Percentiles rank a stretch among this genome's conserved stretches.
These are phyloP conservation scores for Penicillium robsamsonii DNA, from an alignment of 495 filamentous ascomycete species.

Conservation along the genomic window DNA sequence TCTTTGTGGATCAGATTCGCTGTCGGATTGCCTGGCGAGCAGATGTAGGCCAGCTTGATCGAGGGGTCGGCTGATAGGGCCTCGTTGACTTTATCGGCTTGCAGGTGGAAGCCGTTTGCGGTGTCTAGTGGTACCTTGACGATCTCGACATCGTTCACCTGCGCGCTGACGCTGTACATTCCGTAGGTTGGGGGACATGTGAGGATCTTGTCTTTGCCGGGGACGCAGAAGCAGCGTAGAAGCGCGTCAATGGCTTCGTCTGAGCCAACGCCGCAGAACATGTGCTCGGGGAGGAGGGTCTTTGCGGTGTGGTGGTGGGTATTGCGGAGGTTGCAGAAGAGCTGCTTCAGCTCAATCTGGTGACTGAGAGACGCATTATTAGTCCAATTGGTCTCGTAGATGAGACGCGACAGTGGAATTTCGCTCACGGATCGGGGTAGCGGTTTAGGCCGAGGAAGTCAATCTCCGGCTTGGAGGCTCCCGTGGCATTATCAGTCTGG, in stretches of 20 bases:
- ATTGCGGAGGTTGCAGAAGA: slow-evolving; percentile 85
- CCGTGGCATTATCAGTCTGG: slow-evolving; percentile 35
- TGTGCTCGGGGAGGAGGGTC: slow-evolving; percentile 72
- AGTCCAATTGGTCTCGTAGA: neutral
- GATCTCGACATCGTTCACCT: slow-evolving; percentile 85
- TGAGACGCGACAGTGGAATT: neutral
- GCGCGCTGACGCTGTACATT: slow-evolving; percentile 93
- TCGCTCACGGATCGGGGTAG: slow-evolving; percentile 84
- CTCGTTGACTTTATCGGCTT: slow-evolving; percentile 64
- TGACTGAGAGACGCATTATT: slow-evolving; percentile 50
- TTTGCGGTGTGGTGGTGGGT: slow-evolving; percentile 75
- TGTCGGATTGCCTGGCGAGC: slow-evolving; percentile 93
- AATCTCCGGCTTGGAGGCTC: slow-evolving; percentile 46
- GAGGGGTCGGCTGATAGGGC: slow-evolving; percentile 58
- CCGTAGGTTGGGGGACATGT: slow-evolving; percentile 96
- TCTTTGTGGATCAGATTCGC: slow-evolving; percentile 71
- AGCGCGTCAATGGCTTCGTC: slow-evolving; percentile 96
- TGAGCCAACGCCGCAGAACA: slow-evolving; percentile 92
- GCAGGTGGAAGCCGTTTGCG: slow-evolving; percentile 62
- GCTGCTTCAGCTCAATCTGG: slow-evolving; percentile 79
- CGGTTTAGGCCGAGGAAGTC: slow-evolving; percentile 81
- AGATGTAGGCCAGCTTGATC: slow-evolving; percentile 89
- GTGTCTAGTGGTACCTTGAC: slow-evolving; percentile 78
- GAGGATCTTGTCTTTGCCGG: slow-evolving; percentile 83
- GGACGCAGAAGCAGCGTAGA: slow-evolving; percentile 85